Evolutionary conservation across 2,329 filamentous ascomycete species (phyloP).

Genomic region (Pseudogymnoascus sp.): DNA sequence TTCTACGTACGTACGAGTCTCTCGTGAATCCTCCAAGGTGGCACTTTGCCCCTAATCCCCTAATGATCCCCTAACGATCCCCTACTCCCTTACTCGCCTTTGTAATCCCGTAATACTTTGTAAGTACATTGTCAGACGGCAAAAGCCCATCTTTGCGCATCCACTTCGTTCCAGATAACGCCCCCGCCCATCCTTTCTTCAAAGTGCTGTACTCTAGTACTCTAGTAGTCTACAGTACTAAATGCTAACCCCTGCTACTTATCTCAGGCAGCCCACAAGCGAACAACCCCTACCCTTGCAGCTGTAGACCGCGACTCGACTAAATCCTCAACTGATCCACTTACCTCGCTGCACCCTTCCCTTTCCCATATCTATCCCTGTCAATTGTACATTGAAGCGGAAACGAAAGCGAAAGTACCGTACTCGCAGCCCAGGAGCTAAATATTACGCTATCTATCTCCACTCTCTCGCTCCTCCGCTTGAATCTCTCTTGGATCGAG

Average conservation of each 20-base stretch:
- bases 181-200: neutral
- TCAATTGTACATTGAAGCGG: neutral
- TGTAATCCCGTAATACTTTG: neutral
- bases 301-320: neutral
- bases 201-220: neutral
- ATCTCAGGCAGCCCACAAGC: neutral
- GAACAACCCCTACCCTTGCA: neutral
- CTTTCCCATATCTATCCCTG: neutral
- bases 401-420: neutral
- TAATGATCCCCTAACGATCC: neutral
- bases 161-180: neutral
- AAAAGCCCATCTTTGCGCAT: neutral
- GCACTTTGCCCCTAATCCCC: neutral
- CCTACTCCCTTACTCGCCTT: neutral
- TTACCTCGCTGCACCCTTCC: neutral
- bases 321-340: neutral
- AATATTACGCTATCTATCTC: constrained; percentile 1
- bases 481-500: neutral
- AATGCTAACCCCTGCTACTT: neutral
- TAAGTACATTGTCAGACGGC: neutral
- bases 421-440: neutral
- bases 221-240: neutral
- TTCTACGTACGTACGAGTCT: neutral
- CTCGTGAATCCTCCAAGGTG: neutral
- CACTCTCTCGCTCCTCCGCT: neutral